phyloP scores from a whole-genome alignment of 1,284 basidiomycete species.

The Sphagnurus paluster region DNA sequence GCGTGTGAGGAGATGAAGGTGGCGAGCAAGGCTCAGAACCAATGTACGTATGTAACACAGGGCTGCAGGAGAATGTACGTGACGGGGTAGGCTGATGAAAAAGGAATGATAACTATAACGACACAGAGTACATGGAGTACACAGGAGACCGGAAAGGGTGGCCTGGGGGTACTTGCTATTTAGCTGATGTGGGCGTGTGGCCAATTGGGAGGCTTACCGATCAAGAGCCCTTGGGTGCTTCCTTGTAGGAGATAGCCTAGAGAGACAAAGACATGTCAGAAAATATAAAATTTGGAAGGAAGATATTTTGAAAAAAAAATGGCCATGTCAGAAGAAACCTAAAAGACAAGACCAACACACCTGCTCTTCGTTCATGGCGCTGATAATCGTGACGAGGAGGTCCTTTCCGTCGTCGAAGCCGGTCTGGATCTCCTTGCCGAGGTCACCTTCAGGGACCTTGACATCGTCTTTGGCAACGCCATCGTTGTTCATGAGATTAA shows the following conservation, averaged over 20 bases:
- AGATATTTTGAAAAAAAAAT: conserved; percentile 14
- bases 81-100: conserved; percentile 21
- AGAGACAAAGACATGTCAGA: conserved; percentile 8
- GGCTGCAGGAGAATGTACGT: conserved; percentile 12
- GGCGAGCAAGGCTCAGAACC: conserved; percentile 10
- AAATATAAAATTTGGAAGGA: conserved; percentile 2
- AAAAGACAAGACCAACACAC: too few relatives aligned
- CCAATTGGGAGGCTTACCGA: conserved; percentile 3
- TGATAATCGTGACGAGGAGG: conserved; percentile 84
- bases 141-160: conserved; percentile 5
- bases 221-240: conserved; percentile 64
- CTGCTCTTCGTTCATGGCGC: conserved; percentile 92
- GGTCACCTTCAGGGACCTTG: conserved; percentile 84
- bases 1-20: conserved; percentile 17
- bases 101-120: conserved; percentile 23
- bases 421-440: conserved; percentile 75
- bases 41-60: conserved; percentile 16
- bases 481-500: conserved; percentile 91
- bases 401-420: conserved; percentile 91
- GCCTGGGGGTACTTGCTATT: background rate
- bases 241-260: conserved; percentile 85
- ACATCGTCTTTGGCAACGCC: conserved; percentile 94
- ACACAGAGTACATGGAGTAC: conserved; percentile 17
- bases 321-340: too few relatives aligned
- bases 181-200: background rate